Evolutionary conservation across 2,329 filamentous ascomycete genomes (phyloP), one percentile per base, ranked within the genome.

Genomic region (Aspergillus sp.): DNA sequence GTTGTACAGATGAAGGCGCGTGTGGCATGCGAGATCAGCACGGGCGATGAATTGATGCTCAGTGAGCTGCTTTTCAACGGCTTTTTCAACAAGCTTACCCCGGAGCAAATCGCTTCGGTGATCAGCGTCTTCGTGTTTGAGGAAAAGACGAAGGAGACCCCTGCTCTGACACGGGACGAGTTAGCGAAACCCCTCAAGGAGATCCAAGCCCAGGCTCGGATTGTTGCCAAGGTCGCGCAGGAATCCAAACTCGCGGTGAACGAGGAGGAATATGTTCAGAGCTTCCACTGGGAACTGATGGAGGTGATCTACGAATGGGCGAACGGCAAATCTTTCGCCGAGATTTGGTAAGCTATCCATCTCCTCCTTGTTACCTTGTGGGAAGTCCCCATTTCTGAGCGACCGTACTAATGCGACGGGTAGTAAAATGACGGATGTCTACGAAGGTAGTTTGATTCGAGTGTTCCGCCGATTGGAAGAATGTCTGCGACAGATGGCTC

Each of bases 361-460:
- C 20, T 32, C 24, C 20, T 38, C 53, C 53, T 42, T 33, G 47
- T 47, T 22, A 24, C 19, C 17, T 38, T 32, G 17, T 24, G 30
- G 17, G 44, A 36, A 17, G 20, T 14, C 56, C 57, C 57, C 48
- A 49, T 49, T 49, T 20, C 47, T 22, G 10, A 65, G 22, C 45
- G 14, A n/a, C 35, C 16, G 35, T 38, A 17, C 40, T 42, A 20
- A 42, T 20, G 2, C 20, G 14, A 40, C 22, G 17, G n/a, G 7
- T 58, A 95, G 93, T 76, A 95, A 95, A 90, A 96, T 99, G 92
- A 97, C 94, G 24, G 93, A 96, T 64, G 90, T 93, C 24, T 99
- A 96, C 73, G 94, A 99, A 76, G 94, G 94, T 54, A 96, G 90
- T 53, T 78, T 99, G 55, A 97, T 99, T 63, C 90, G 94, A 45